Evolutionary conservation across 2,329 filamentous ascomycete species (phyloP).

Genomic region (Cladosporium velox): DNA sequence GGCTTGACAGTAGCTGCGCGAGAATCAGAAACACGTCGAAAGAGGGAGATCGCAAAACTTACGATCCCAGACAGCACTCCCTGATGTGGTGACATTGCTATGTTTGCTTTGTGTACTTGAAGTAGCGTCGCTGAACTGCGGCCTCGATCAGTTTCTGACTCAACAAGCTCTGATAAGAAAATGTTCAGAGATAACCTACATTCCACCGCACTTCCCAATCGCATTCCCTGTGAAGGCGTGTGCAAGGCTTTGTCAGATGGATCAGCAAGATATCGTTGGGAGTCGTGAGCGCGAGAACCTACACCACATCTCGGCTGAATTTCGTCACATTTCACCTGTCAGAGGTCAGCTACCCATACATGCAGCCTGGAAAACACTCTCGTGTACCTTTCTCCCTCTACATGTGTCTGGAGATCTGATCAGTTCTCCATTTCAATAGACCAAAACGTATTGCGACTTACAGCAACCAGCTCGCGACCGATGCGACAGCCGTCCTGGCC

Average conservation of each 20-base stretch:
- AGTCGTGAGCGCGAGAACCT: slow-evolving; percentile 28
- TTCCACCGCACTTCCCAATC: slow-evolving; percentile 58
- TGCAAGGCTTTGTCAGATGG: slow-evolving; percentile 50
- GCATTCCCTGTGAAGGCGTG: slow-evolving; percentile 57
- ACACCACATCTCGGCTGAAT: slow-evolving; percentile 56
- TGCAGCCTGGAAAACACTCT: slow-evolving; percentile 9
- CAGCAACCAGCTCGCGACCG: slow-evolving; percentile 58
- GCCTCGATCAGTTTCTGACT: not conserved
- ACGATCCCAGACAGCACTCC: slow-evolving; percentile 60
- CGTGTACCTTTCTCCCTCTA: slow-evolving; percentile 37
- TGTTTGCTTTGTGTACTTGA: slow-evolving; percentile 37
- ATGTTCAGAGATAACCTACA: slow-evolving; percentile 23
- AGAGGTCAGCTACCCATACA: not conserved
- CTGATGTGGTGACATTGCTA: slow-evolving; percentile 50
- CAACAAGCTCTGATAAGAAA: not conserved
- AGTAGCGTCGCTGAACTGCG: slow-evolving; percentile 40
- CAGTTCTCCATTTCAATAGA: not conserved
- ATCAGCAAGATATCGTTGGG: slow-evolving; percentile 4
- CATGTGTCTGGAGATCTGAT: slow-evolving; percentile 34
- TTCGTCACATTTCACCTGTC: slow-evolving; percentile 60
- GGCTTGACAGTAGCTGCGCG: not conserved
- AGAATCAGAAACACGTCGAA: not conserved
- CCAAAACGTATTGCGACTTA: slow-evolving; percentile 36
- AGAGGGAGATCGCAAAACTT: slow-evolving; percentile 34
- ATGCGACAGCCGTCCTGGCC: slow-evolving; percentile 50